These are phyloP conservation scores for Coniochaeta sp. DNA, from an alignment of 2,329 filamentous ascomycete species.

Conservation along the genomic window DNA sequence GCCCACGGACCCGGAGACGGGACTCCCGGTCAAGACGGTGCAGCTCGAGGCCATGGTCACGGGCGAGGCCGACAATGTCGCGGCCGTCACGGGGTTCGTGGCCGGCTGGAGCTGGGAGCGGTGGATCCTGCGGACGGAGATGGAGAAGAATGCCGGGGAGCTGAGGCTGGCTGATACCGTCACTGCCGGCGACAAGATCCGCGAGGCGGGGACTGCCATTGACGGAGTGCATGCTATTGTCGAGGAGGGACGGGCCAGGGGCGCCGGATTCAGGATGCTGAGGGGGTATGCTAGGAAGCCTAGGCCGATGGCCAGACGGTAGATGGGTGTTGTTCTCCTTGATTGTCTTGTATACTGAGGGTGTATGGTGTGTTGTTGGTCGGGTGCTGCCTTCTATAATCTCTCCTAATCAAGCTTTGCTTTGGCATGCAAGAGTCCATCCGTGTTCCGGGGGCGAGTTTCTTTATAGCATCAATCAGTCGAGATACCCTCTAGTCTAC, in stretches of 20 bases:
- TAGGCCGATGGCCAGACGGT: constrained; percentile 9
- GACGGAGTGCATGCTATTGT: constrained; percentile 54
- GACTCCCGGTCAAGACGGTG: constrained; percentile 34
- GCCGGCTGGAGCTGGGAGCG: constrained; percentile 93
- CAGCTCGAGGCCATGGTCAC: constrained; percentile 55
- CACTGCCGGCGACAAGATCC: constrained; percentile 40
- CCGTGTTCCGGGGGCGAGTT: not conserved
- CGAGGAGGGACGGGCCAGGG: constrained; percentile 54
- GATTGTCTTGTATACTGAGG: not conserved
- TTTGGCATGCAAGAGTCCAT: not conserved
- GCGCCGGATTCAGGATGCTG: constrained; percentile 54
- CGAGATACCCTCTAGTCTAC: not conserved
- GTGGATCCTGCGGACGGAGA: constrained; percentile 84
- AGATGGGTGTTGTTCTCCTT: not conserved
- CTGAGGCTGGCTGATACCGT: constrained; percentile 39
- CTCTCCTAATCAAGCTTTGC: not conserved
- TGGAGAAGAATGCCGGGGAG: constrained; percentile 70
- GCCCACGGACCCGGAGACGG: constrained; percentile 22
- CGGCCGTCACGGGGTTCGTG: constrained; percentile 71
- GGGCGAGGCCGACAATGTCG: constrained; percentile 66
- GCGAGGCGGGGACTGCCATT: constrained; percentile 51
- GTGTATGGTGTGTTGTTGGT: not conserved
- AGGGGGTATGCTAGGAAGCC: constrained; percentile 61
- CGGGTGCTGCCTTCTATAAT: not conserved
- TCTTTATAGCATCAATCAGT: not conserved